These are phyloP conservation scores for Aspergillus novofumigatus DNA, from an alignment of 2,329 filamentous ascomycete species.

Conservation along the genomic window DNA sequence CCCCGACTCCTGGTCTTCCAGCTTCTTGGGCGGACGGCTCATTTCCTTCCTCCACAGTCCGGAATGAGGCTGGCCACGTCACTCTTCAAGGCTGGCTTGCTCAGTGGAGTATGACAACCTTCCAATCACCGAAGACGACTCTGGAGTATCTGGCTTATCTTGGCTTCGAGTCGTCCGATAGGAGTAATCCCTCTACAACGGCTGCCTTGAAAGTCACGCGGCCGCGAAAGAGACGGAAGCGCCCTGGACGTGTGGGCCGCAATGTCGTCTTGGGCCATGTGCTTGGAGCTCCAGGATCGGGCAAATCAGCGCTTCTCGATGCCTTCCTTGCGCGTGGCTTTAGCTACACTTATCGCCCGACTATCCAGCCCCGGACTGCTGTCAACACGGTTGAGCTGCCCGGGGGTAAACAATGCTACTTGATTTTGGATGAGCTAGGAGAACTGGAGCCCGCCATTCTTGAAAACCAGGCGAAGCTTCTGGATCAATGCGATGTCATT, in stretches of 20 bases:
- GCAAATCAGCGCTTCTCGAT: conserved; percentile 87
- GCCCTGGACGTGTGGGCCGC: conserved; percentile 80
- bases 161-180: conserved; percentile 78
- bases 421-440: conserved; percentile 91
- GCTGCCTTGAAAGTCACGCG: conserved; percentile 90
- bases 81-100: conserved; percentile 97
- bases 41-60: conserved; percentile 89
- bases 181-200: conserved; percentile 69
- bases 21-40: conserved; percentile 80
- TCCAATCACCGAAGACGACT: conserved; percentile 90
- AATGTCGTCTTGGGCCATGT: conserved; percentile 95
- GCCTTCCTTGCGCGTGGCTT: conserved; percentile 89
- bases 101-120: conserved; percentile 99
- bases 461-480: conserved; percentile 76
- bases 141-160: conserved; percentile 94
- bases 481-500: conserved; percentile 88
- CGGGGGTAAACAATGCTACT: conserved; percentile 93
- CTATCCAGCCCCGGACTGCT: conserved; percentile 87
- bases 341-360: conserved; percentile 77
- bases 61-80: conserved; percentile 91
- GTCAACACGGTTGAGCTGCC: conserved; percentile 96
- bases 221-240: conserved; percentile 75
- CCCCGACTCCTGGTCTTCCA: conserved; percentile 86
- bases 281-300: conserved; percentile 76
- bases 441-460: conserved; percentile 93